Conservation (phyloP, 1,284 basidiomycete species). For the Cryptococcus sp. region DNA sequence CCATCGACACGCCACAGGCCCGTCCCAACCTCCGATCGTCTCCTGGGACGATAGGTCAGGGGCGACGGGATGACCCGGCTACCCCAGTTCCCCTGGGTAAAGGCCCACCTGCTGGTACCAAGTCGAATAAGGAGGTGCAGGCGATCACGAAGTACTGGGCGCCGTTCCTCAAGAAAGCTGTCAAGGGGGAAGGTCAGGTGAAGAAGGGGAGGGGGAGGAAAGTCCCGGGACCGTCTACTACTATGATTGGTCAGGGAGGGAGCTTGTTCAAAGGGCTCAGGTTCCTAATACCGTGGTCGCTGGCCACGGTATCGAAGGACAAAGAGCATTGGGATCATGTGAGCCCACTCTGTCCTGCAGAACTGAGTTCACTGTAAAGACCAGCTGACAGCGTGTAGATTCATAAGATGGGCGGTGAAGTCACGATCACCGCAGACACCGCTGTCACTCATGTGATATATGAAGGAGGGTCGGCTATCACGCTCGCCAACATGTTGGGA, state of each 20-base stretch:
- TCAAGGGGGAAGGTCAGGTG: slow-evolving; percentile 9
- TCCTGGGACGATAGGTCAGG: slow-evolving; percentile 12
- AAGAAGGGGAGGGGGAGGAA: slow-evolving; percentile 2
- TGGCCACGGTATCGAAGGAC: slow-evolving; percentile 22
- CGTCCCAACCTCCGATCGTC: neutral
- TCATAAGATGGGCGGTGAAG: slow-evolving; percentile 29
- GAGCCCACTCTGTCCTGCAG: slow-evolving; percentile 5
- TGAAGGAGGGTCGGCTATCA: slow-evolving; percentile 26
- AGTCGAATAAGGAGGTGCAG: slow-evolving; percentile 28
- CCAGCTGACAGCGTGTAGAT: slow-evolving; percentile 22
- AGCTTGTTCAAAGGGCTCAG: slow-evolving; percentile 34
- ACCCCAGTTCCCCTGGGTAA: slow-evolving; percentile 33
- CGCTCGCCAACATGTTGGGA: slow-evolving; percentile 27
- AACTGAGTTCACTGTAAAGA: neutral
- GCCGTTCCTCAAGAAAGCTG: slow-evolving; percentile 15
- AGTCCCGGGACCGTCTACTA: neutral
- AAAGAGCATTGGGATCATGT: slow-evolving; percentile 35
- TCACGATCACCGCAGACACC: slow-evolving; percentile 38
- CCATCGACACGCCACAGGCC: slow-evolving; percentile 26
- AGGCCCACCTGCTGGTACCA: slow-evolving; percentile 10
- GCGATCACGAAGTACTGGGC: slow-evolving; percentile 32
- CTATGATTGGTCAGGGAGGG: slow-evolving; percentile 14
- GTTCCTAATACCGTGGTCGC: slow-evolving; percentile 35
- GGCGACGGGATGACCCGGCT: slow-evolving; percentile 25
- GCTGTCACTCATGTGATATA: slow-evolving; percentile 44